phyloP scores from a whole-genome alignment of 192 early-diverging fungal species.

The Kappamyces sp. region DNA sequence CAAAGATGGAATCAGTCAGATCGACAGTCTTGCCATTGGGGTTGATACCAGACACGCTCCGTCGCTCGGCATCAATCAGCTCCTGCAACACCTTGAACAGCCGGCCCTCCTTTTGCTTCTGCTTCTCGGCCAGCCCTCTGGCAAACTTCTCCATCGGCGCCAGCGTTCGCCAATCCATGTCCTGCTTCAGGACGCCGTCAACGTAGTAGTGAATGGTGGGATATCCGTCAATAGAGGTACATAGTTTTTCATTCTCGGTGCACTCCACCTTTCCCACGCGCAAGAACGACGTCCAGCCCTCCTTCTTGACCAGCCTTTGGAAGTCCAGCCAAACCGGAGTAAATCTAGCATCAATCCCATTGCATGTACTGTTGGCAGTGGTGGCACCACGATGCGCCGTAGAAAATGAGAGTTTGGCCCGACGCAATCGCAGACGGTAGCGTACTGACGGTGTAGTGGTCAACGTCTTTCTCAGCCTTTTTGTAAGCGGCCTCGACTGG shows the following conservation, averaged over 20 bases:
- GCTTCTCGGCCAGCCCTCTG: slow-evolving; percentile 11
- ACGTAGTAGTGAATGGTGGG: slow-evolving; percentile 16
- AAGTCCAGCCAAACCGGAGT: slow-evolving; percentile 29
- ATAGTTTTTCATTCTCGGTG: slow-evolving; percentile 39
- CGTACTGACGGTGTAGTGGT: slow-evolving; percentile 2
- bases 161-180: background rate
- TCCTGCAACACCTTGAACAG: slow-evolving; percentile 3
- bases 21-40: slow-evolving; percentile 45
- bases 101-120: background rate
- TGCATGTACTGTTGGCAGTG: slow-evolving; percentile 19
- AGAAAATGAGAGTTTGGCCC: slow-evolving; percentile 26
- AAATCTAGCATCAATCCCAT: slow-evolving; percentile 16
- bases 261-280: slow-evolving; percentile 67
- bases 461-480: slow-evolving; percentile 2
- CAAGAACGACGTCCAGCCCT: slow-evolving; percentile 22
- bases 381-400: slow-evolving; percentile 24
- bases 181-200: slow-evolving; percentile 22
- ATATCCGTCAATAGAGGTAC: slow-evolving; percentile 8
- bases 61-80: background rate
- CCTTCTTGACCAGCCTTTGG: slow-evolving; percentile 26
- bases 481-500: slow-evolving; percentile 6
- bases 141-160: slow-evolving; percentile 4
- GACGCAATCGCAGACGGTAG: slow-evolving; percentile 13
- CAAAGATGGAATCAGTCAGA: slow-evolving; percentile 51
- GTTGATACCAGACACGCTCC: slow-evolving; percentile 30